Evolutionary conservation across 768 basidiomycete genomes (phyloP).

Genomic region (Podaxis sp.): DNA sequence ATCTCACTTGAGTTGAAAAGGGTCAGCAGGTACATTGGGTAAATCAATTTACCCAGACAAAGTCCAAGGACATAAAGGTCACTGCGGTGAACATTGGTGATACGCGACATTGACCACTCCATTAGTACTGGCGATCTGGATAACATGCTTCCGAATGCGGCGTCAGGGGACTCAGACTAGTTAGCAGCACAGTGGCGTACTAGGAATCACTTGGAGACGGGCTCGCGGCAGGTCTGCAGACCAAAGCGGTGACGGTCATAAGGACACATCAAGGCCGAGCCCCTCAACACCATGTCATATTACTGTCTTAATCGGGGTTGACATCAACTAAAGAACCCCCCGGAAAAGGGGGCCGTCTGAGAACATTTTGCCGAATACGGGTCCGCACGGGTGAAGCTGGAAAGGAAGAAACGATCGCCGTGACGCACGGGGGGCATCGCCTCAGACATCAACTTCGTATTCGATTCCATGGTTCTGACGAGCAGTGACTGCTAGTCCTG

Average conservation of each 20-base stretch:
- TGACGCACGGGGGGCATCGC: constrained; percentile 6
- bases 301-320: background rate
- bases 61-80: too few species aligned
- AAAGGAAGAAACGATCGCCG: background rate
- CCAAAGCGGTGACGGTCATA: constrained; percentile 3
- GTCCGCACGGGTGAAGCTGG: background rate
- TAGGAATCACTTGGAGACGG: background rate
- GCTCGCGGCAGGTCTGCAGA: background rate
- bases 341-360: background rate
- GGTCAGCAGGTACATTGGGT: too few species aligned
- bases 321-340: background rate
- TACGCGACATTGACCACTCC: too few species aligned
- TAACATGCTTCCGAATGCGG: background rate
- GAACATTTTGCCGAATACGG: background rate
- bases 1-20: background rate
- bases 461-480: constrained; percentile 1
- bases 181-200: background rate
- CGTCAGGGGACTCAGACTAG: background rate
- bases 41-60: too few species aligned
- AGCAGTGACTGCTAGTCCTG: background rate
- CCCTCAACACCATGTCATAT: background rate
- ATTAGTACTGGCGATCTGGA: too few species aligned
- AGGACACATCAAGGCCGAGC: background rate
- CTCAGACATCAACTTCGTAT: constrained; percentile 2
- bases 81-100: too few species aligned